phyloP scores from a whole-genome alignment of 257 asterid species.

The Thymus quinquecostatus region DNA sequence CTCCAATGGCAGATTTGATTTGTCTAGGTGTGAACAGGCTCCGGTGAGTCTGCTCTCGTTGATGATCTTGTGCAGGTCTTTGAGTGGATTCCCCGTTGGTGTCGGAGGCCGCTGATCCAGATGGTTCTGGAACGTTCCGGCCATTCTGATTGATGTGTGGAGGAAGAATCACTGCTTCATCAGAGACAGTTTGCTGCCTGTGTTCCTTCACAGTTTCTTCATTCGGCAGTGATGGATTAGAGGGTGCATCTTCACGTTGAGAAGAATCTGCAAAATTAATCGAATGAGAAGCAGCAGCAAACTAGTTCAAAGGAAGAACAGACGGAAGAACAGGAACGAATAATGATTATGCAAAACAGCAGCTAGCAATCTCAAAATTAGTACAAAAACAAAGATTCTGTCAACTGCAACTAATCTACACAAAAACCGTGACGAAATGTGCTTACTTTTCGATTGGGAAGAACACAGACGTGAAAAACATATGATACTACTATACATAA shows the following conservation, averaged over 20 bases:
- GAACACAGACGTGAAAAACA: slow-evolving; percentile 2
- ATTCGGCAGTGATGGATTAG: slow-evolving; percentile 37
- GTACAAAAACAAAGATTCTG: background rate
- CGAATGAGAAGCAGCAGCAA: slow-evolving; percentile 29
- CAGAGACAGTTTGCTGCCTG: slow-evolving; percentile 11
- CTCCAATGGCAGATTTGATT: slow-evolving; percentile 57
- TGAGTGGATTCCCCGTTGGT: slow-evolving; percentile 35
- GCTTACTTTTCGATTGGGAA: background rate
- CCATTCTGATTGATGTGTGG: slow-evolving; percentile 34
- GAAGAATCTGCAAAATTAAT: slow-evolving; percentile 43
- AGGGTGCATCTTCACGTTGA: slow-evolving; percentile 39
- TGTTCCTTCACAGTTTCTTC: slow-evolving; percentile 38
- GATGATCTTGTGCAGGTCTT: slow-evolving; percentile 34
- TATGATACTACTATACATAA: background rate
- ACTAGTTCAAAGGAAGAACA: background rate
- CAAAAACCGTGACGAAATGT: background rate
- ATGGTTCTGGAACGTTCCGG: slow-evolving; percentile 9
- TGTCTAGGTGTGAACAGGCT: slow-evolving; percentile 41
- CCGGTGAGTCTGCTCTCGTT: slow-evolving; percentile 32
- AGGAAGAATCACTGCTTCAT: slow-evolving; percentile 35
- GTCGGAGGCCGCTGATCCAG: slow-evolving; percentile 39
- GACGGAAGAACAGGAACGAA: background rate
- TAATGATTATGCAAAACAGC: background rate
- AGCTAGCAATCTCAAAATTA: slow-evolving; percentile 6
- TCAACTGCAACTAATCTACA: background rate